Base-by-base conservation (phyloP, 805 yeast species). In the Yamadazyma ubonensis region DNA sequence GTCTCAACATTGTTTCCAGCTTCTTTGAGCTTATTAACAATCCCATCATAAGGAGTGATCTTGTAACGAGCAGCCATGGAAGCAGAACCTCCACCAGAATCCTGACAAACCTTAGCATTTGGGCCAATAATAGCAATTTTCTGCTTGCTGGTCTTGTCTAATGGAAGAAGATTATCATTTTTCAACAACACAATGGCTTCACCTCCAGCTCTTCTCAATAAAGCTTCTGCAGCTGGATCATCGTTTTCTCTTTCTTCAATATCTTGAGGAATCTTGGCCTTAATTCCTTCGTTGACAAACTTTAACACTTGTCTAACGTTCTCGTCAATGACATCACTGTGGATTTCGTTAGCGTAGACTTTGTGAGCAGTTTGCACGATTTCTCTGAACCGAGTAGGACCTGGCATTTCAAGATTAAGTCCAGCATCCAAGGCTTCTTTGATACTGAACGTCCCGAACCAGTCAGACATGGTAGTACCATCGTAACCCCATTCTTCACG, bases 371-470 rank as follows among this genome's bases (percentile, higher is more conserved):
- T 57, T 9, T 67, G 57, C 20, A 57, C 58, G 1, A 58, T 58
- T 47, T 71, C 60, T 61, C 80, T 55, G 55, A 68, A 70, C 33
- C 71, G 57, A 2, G 79, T 61, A 14, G 79, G 76, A 26, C 86
- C 86, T 1, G 86, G 86, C 83, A 78, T 78, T 56, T 81, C 86
- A 49, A 81, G 61, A 52, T 79, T 81, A 40, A 81, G 60, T 6
- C 86, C 85, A 25, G 76, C 76, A 29, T 70, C 66, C 33, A 79
- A 54, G 10, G 81, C 50, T 30, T 66, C 71, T 30, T 62, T 64
- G 26, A 61, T 59, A 11, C 79, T 66, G 54, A 74, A 78, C 7
- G 71, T 67, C 18, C 86, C 86, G 52, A 52, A 73, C 86, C 86
- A 80, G 58, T 80, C 86, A 20, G 81, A 73, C 79, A 81, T 77